Evolutionary conservation across 257 asterid genomes (phyloP), one percentile per base, ranked within the genome.

Genomic region (Forsythia viridissima): DNA sequence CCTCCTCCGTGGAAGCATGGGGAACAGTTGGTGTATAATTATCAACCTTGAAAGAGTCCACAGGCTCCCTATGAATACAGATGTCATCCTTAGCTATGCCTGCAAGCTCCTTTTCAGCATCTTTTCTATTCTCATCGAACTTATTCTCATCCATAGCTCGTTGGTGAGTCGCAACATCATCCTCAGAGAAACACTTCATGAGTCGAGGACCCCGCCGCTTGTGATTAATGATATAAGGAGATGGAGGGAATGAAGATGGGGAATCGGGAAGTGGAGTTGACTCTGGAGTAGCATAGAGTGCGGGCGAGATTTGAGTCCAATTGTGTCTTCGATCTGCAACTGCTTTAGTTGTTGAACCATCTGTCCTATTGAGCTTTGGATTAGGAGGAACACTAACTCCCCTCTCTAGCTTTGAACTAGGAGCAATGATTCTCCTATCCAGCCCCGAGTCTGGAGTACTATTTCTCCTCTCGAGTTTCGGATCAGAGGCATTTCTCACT

Each of bases 141-240:
- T 85, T 87, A 70, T 77, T 80, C 73, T 79, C 92, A 75, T 77
- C 80, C 30, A 75, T 41, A 41, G 81, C 81, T 20, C 71, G 81
- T 74, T 80, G 77, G 76, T 78, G 80, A 74, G 80, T 71, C 30
- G 80, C 89, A 74, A 92, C 92, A 76, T 92, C 97, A 76, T 86
- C 90, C 82, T 90, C 92, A 3, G 98, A 89, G 86, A 82, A 90
- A 85, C 92, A 89, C 90, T 94, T 92, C 81, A 88, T 85, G 76
- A 94, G 96, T 4, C 97, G 85, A 55, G 98, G 97, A 81, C 97
- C 98, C 83, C 98, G 86, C 36, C 97, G 84, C 88, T 94, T 94
- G 89, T 94, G 98, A 82, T 92, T 92, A 75, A 94, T 80, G 77
- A 94, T 85, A 81, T 95, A 95, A 72, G 98, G 99, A 0, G 99